These are phyloP conservation scores for Moricandia moricandioides DNA, from an alignment of 345 rosid genomes.

Conservation along the genomic window DNA sequence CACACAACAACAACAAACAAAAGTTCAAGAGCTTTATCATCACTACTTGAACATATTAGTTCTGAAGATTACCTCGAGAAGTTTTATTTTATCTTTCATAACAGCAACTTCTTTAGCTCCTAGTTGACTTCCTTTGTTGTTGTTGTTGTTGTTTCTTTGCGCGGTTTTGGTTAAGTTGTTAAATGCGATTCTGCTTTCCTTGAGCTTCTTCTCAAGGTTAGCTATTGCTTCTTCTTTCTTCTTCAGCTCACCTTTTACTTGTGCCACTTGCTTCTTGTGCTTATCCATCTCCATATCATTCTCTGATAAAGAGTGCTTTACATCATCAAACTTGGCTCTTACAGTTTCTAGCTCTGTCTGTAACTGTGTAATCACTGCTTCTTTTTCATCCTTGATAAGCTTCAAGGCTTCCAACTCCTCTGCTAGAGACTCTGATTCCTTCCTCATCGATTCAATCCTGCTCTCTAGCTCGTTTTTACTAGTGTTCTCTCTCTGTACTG, in stretches of 20 bases:
- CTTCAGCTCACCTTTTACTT: conserved; percentile 62
- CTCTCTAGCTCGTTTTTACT: conserved; percentile 46
- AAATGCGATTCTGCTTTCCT: conserved; percentile 38
- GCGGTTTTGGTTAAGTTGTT: conserved; percentile 41
- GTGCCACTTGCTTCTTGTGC: conserved; percentile 53
- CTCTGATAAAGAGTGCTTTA: conserved; percentile 48
- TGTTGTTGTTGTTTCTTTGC: conserved; percentile 35
- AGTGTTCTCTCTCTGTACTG: conserved; percentile 39
- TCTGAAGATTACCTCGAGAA: conserved; percentile 55
- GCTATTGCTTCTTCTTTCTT: conserved; percentile 55
- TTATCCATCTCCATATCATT: conserved; percentile 68
- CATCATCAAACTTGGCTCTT: conserved; percentile 43
- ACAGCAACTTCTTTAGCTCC: conserved; percentile 50
- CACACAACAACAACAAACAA: not conserved
- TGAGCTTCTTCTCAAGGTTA: conserved; percentile 47
- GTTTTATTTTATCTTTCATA: conserved; percentile 58
- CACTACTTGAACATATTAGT: not conserved
- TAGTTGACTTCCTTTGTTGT: conserved; percentile 44
- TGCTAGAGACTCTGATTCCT: conserved; percentile 47
- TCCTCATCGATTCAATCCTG: conserved; percentile 38
- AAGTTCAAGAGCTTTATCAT: not conserved
- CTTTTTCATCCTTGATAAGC: conserved; percentile 52
- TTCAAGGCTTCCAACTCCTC: conserved; percentile 39
- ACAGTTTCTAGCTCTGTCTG: conserved; percentile 48
- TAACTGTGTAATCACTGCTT: conserved; percentile 39